Evolutionary conservation across 2,329 filamentous ascomycete genomes (phyloP), one percentile per base, ranked within the genome.

Genomic region (Cladobotryum protrusum): DNA sequence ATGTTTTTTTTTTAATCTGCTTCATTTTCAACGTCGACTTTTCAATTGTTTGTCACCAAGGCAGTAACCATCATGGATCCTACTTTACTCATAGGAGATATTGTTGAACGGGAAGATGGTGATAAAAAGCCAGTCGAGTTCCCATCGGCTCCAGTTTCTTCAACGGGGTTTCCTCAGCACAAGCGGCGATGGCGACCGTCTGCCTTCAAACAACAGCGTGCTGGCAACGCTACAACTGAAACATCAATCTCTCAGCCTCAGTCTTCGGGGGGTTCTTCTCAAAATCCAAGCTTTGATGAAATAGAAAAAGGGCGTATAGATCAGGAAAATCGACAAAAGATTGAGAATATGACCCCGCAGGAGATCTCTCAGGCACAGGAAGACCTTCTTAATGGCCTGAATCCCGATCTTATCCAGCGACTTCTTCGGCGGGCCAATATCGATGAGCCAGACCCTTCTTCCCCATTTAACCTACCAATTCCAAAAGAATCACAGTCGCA

Each of bases 131-230:
- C 86, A 4, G 83, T 85, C 13, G 76, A 77, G 43, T 71, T 80
- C 37, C 80, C 79, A 46, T 69, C 72, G 9, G 71, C 74, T 17
- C 54, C 62, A 33, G 53, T 61, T 24, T 66, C 69, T 2, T 67
- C 74, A 4, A 83, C 80, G 12, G 93, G 93, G 1, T 97, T 97
- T 59, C 93, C 93, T n/a, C 82, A 84, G 52, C 91, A 90, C 66
- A 93, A 87, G 67, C 89, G 87, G 65, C 83, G 91, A 56, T 77
- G 75, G 49, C 78, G 79, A 50, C 69, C 80, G 7, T 96, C 90
- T 2, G 79, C 86, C 2, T 96, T 96, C 72, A 95, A 89, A 65
- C 83, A 88, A 61, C 67, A 55, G 56, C 66, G 61, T 12, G 59
- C 63, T 41, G 59, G 56, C 43, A 56, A 53, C 20, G 52, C 57